phyloP scores from a whole-genome alignment of 352 stramenopile genomes.

The Phytophthora gonapodyides region DNA sequence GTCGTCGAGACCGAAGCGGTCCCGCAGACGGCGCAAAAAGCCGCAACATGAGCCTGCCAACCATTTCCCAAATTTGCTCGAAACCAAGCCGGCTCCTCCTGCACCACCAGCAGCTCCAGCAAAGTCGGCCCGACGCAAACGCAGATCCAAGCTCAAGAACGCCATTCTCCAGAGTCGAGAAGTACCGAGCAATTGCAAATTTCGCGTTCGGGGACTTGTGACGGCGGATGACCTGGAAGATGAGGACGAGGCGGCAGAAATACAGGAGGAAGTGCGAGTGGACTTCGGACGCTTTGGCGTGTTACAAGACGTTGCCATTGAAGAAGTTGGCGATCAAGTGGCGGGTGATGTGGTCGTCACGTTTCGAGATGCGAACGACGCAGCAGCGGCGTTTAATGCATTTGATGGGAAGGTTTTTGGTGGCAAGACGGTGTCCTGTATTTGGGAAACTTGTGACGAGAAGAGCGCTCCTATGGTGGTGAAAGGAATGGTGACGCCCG shows the following conservation, averaged over 20 bases:
- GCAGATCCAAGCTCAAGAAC: conserved; percentile 44
- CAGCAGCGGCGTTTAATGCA: conserved; percentile 17
- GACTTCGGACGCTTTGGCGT: conserved; percentile 40
- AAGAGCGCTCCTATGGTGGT: conserved; percentile 5
- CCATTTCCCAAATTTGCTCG: neutral
- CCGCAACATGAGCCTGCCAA: neutral
- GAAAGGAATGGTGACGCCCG: conserved; percentile 22
- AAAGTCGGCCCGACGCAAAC: conserved; percentile 31
- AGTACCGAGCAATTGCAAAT: conserved; percentile 6
- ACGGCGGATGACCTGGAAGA: conserved; percentile 52
- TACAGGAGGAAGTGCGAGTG: conserved; percentile 40
- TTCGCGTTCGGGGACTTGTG: conserved; percentile 44
- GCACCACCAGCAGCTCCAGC: conserved; percentile 6
- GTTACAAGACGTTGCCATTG: conserved; percentile 30
- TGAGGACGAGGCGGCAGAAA: conserved; percentile 53
- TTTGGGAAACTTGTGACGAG: conserved; percentile 16
- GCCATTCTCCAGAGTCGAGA: conserved; percentile 15
- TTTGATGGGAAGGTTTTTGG: conserved; percentile 44
- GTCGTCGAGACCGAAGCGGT: neutral
- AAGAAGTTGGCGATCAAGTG: neutral
- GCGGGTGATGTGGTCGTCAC: conserved; percentile 30
- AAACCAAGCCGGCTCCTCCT: neutral
- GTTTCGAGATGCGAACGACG: conserved; percentile 19
- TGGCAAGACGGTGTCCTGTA: conserved; percentile 25
- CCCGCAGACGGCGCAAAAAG: conserved; percentile 27